Base-by-base conservation (phyloP, 139 green algal species). In the Closterium sp. region DNA sequence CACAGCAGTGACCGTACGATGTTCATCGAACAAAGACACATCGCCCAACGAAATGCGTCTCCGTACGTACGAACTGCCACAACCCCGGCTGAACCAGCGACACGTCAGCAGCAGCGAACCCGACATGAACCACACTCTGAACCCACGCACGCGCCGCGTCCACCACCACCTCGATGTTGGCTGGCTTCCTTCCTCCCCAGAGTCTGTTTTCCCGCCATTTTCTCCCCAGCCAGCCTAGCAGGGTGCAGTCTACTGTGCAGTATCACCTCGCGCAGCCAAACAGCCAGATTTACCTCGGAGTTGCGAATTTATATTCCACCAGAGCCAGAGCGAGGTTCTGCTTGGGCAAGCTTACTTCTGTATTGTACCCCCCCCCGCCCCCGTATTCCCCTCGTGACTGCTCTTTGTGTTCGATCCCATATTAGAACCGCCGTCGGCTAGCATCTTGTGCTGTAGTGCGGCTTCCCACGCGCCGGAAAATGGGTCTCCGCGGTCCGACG, bases 401-500 rank as follows among this genome's bases (percentile, higher is more conserved):
- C 55, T 76, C 55, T 76, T 2, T 76, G 55, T 28, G 55, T 76
- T 1, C 25, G 25, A 76, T 3, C 16, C 55, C 12, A 12, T 25
- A 69, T 69, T 25, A 69, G 10, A n/a, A n/a, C n/a, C n/a, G n/a
- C n/a, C n/a, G n/a, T n/a, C n/a, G n/a, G n/a, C n/a, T n/a, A 69
- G 36, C 25, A 28, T 28, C 55, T 76, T 76, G 55, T 28, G 16
- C 55, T 76, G 12, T 76, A 16, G 25, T 76, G 25, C 4, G 23
- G 55, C 55, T 76, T 19, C 16, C 55, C 25, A 76, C 55, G 12
- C 23, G 55, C 55, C 55, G 23, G 12, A 76, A 1, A 76, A 76
- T 76, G 55, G 84, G 84, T 90, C 81, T 92, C 3, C 28, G 86
- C 19, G 89, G 89, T n/a, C 89, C 89, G 16, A 92, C 31, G 12